Evolutionary conservation across 2,329 filamentous ascomycete genomes (phyloP), one percentile per base, ranked within the genome.

Genomic region (Monosporascus sp.): DNA sequence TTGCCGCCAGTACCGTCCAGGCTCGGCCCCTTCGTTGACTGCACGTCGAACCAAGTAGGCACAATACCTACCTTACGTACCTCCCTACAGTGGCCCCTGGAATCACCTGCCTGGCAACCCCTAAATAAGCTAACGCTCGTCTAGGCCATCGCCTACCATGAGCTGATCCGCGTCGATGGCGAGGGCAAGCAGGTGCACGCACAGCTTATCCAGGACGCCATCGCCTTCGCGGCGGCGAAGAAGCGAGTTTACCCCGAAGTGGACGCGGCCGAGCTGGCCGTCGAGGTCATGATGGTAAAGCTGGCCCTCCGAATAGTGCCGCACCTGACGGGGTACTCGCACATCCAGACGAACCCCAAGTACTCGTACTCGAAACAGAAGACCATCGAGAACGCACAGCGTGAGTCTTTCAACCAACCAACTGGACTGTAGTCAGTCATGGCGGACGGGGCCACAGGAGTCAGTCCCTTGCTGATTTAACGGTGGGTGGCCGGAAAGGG

Each of bases 311-410:
- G 63, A n/a, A 78, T 84, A 38, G 69, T 74, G 0, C 72, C 74
- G 0, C 66, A 79, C 48, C 65, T 84, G 47, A 75, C 67, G 1
- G 80, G 80, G 5, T 75, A 70, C 49, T 72, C 82, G 0, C 82
- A 84, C 60, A 70, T 85, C n/a, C 81, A 85, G 63, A 81, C 78
- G 5, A 85, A 86, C 53, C 80, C 83, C 0, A 76, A 77, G 51
- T 73, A 78, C 49, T 74, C 79, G 0, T 82, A 81, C 57, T 76
- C 76, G 1, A 73, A 71, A 0, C 59, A 70, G 2, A 76, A 75
- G 49, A 84, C 75, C 0, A 63, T 82, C 2, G 64, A 68, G 3
- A 80, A 82, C 56, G 80, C 77, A 5, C 64, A 73, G 53, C 72
- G 81, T 84, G 69, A 52, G 72, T 57, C 49, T 37, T 35, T 49